Conservation (phyloP, 441 rosid genomes). For the Mallotus japonicus region DNA sequence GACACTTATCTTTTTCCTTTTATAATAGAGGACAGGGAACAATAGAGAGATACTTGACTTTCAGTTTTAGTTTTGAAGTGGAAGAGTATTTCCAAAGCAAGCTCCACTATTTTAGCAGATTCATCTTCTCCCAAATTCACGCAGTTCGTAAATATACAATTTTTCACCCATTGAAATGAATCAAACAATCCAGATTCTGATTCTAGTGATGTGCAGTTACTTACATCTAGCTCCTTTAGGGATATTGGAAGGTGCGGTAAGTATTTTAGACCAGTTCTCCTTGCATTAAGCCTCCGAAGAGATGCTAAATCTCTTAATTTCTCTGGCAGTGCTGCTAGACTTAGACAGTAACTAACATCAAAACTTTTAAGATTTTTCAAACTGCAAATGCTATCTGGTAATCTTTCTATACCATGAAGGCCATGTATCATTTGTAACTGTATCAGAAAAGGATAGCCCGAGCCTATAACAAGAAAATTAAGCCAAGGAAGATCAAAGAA, state of each 20-base stretch:
- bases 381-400: background rate
- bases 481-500: too few relatives aligned
- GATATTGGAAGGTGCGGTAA: constrained; percentile 1
- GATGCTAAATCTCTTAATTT: constrained; percentile 3
- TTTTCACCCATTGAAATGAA: background rate
- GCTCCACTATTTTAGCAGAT: background rate
- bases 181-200: background rate
- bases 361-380: background rate
- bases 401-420: too few relatives aligned
- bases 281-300: background rate
- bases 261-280: constrained; percentile 10
- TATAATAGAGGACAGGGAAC: too few relatives aligned
- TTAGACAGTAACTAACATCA: background rate
- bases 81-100: background rate
- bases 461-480: too few relatives aligned
- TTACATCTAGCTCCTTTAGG: background rate
- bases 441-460: too few relatives aligned
- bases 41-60: too few relatives aligned
- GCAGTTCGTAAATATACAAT: background rate
- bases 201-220: background rate
- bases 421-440: too few relatives aligned
- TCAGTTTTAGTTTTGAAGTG: too few relatives aligned
- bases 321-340: background rate
- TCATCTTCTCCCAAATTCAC: background rate
- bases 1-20: too few relatives aligned